Evolutionary conservation across 2,329 filamentous ascomycete genomes (phyloP).

Genomic region (Colletotrichum chrysophilum): DNA sequence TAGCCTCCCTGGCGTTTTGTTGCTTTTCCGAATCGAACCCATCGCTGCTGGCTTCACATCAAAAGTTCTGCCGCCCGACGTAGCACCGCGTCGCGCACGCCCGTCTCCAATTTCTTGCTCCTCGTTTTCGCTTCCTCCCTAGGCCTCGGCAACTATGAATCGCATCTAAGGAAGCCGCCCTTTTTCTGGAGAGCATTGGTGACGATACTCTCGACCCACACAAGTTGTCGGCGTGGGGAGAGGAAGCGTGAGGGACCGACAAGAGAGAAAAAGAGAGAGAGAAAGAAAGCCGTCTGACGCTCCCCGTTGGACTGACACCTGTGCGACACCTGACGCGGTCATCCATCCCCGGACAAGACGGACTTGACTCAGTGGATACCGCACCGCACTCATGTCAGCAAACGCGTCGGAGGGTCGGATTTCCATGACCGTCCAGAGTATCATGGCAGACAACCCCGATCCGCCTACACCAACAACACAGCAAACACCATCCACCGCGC

Average conservation of each 20-base stretch:
- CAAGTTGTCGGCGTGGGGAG: not conserved
- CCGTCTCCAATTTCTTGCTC: not conserved
- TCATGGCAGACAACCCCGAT: conserved; percentile 6
- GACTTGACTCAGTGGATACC: conserved; percentile 15
- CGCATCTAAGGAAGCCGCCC: not conserved
- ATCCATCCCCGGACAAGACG: conserved; percentile 2
- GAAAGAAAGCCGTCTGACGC: not conserved
- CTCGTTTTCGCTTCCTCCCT: not conserved
- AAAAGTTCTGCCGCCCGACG: not conserved
- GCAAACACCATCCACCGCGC: not conserved
- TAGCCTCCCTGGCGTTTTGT: not conserved
- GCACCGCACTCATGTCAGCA: not conserved
- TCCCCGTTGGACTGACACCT: not conserved
- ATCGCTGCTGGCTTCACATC: not conserved
- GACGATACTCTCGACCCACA: not conserved
- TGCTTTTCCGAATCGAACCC: not conserved
- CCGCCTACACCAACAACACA: not conserved
- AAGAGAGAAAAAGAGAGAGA: not conserved
- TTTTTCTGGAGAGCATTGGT: not conserved
- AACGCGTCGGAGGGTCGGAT: conserved; percentile 14
- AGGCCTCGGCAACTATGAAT: not conserved
- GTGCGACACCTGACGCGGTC: not conserved
- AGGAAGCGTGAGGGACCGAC: not conserved
- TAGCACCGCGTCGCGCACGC: not conserved
- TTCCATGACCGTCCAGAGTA: not conserved